Conservation (phyloP, 805 yeast species). For the Candida insectorum region DNA sequence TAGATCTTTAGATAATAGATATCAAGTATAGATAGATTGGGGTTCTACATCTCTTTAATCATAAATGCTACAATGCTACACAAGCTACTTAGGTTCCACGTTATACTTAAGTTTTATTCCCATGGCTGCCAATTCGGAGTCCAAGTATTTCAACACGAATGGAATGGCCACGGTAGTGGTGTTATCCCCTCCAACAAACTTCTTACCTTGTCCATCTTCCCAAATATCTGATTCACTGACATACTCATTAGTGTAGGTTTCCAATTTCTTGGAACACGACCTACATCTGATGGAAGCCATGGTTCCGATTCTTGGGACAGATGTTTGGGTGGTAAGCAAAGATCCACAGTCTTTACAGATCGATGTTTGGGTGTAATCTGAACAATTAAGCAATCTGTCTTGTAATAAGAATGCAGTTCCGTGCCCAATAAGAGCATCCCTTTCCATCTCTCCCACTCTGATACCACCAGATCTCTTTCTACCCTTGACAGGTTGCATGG, state of each 20-base stretch:
- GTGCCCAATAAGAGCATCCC: slow-evolving; percentile 98
- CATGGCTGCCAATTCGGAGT: slow-evolving; percentile 95
- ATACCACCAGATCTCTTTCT: slow-evolving; percentile 99
- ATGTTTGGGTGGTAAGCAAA: slow-evolving; percentile 78
- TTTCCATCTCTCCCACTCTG: slow-evolving; percentile 99
- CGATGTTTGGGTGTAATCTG: slow-evolving; percentile 90
- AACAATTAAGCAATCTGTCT: slow-evolving; percentile 90
- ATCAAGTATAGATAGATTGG: neutral
- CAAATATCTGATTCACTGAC: slow-evolving; percentile 75
- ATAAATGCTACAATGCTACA: slow-evolving; percentile 10
- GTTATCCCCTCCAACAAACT: slow-evolving; percentile 86
- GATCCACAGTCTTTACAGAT: slow-evolving; percentile 94
- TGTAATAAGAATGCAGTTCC: slow-evolving; percentile 94
- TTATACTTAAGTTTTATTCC: slow-evolving; percentile 91
- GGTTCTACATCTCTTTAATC: slow-evolving; percentile 1
- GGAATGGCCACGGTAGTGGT: slow-evolving; percentile 97
- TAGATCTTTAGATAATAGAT: slow-evolving; percentile 4
- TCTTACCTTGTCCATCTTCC: slow-evolving; percentile 97
- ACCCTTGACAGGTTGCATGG: slow-evolving; percentile 99
- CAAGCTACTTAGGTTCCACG: slow-evolving; percentile 59
- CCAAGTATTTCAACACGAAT: slow-evolving; percentile 90
- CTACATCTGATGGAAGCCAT: slow-evolving; percentile 80
- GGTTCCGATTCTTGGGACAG: slow-evolving; percentile 89
- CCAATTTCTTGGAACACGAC: slow-evolving; percentile 77
- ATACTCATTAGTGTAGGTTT: slow-evolving; percentile 45